Percentiles rank a stretch among this genome's conserved stretches.
Evolutionary conservation across 2,329 filamentous ascomycete genomes (phyloP).

Genomic region (Fusarium continuum): DNA sequence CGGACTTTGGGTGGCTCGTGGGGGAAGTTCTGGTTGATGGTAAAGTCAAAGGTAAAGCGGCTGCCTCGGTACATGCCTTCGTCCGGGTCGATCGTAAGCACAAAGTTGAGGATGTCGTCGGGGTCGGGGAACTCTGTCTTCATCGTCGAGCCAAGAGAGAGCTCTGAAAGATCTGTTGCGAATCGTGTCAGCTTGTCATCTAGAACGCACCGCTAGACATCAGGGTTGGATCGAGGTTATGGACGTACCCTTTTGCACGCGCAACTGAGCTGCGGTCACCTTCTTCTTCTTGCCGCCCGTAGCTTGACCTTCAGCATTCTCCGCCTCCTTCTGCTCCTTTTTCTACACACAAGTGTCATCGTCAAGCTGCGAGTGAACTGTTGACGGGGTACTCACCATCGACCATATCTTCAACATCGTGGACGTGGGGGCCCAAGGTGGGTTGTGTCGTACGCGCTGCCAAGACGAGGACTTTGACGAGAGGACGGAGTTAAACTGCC

Average conservation of each 20-base stretch:
- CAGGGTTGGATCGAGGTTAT: not conserved
- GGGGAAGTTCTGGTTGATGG: conserved; percentile 93
- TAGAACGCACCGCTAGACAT: not conserved
- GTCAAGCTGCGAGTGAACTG: not conserved
- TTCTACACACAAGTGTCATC: conserved; percentile 65
- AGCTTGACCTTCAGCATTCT: conserved; percentile 77
- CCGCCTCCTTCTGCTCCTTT: conserved; percentile 95
- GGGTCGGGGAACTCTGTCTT: conserved; percentile 82
- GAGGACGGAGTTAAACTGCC: not conserved
- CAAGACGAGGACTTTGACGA: not conserved
- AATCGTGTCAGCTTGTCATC: conserved; percentile 12
- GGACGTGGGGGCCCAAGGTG: conserved; percentile 36
- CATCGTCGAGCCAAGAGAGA: conserved; percentile 82
- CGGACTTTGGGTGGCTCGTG: conserved; percentile 98
- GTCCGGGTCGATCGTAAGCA: conserved; percentile 82
- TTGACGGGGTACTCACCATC: conserved; percentile 70
- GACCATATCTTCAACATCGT: conserved; percentile 99
- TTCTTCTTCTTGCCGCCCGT: conserved; percentile 93
- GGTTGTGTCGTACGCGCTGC: conserved; percentile 31
- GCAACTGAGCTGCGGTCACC: conserved; percentile 93
- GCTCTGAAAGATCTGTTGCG: conserved; percentile 76
- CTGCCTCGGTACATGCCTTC: conserved; percentile 90
- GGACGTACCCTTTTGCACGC: conserved; percentile 87
- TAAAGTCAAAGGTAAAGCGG: conserved; percentile 87
- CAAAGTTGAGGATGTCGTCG: conserved; percentile 87